Percentiles rank a stretch among this genome's conserved stretches.
phyloP scores from a whole-genome alignment of 805 yeast genomes.

The Saccharomycopsis schoenii region DNA sequence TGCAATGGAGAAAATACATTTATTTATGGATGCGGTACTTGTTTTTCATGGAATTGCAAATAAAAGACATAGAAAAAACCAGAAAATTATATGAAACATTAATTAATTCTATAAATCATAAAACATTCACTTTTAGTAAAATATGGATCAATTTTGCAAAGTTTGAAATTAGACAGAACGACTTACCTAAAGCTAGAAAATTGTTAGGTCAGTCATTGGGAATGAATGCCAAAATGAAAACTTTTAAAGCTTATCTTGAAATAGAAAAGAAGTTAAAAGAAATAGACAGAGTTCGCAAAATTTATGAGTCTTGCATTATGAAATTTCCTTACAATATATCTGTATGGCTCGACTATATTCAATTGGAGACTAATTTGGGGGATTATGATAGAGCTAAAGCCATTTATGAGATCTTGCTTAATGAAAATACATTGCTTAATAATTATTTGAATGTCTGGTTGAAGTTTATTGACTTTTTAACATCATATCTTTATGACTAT shows the following conservation, averaged over 20 bases:
- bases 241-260: slow-evolving; percentile 55
- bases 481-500: slow-evolving; percentile 44
- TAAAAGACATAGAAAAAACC: slow-evolving; percentile 35
- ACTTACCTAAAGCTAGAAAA: slow-evolving; percentile 48
- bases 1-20: slow-evolving; percentile 59
- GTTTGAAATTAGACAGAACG: slow-evolving; percentile 57
- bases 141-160: slow-evolving; percentile 65
- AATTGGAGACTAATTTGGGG: slow-evolving; percentile 55
- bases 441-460: slow-evolving; percentile 26
- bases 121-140: slow-evolving; percentile 54
- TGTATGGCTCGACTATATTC: slow-evolving; percentile 57
- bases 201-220: slow-evolving; percentile 69
- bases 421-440: slow-evolving; percentile 20
- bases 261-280: slow-evolving; percentile 63
- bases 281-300: slow-evolving; percentile 66
- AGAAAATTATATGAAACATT: slow-evolving; percentile 42
- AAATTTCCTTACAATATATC: slow-evolving; percentile 30
- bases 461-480: slow-evolving; percentile 42
- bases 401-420: slow-evolving; percentile 45
- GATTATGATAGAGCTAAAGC: slow-evolving; percentile 63
- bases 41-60: slow-evolving; percentile 45
- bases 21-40: slow-evolving; percentile 63
- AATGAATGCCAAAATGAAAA: slow-evolving; percentile 36
- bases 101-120: slow-evolving; percentile 45
- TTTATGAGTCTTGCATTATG: slow-evolving; percentile 62